Conservation (phyloP, 306 rosid species). For the Potentilla sterilis region DNA sequence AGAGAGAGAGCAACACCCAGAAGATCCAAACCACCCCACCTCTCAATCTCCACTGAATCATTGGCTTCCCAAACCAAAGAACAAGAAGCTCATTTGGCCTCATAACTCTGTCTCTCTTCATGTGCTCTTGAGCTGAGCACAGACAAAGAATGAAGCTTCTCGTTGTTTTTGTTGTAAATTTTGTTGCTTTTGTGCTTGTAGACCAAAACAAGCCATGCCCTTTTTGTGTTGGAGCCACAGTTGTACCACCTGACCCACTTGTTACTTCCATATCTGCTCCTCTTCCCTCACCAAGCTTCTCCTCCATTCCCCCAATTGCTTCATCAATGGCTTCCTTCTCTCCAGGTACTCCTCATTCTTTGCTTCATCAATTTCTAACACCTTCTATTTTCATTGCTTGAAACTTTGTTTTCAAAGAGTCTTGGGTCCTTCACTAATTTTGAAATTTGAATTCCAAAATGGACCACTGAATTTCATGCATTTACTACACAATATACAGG, state of each 20-base stretch:
- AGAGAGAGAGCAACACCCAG: slow-evolving; percentile 17
- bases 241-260: slow-evolving; percentile 28
- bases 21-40: slow-evolving; percentile 26
- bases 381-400: slow-evolving; percentile 11
- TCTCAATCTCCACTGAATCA: neutral
- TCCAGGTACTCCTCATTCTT: slow-evolving; percentile 46
- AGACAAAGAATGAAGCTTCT: slow-evolving; percentile 42
- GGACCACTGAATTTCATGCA: slow-evolving; percentile 13
- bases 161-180: slow-evolving; percentile 13
- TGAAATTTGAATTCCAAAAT: slow-evolving; percentile 43
- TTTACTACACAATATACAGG: slow-evolving; percentile 27
- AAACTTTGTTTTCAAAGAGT: slow-evolving; percentile 20
- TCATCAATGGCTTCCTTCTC: slow-evolving; percentile 57
- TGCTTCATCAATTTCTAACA: neutral
- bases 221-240: slow-evolving; percentile 44
- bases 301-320: slow-evolving; percentile 43
- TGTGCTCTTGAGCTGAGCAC: slow-evolving; percentile 32
- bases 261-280: slow-evolving; percentile 30
- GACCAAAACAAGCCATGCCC: slow-evolving; percentile 35
- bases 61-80: slow-evolving; percentile 13
- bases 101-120: slow-evolving; percentile 22
- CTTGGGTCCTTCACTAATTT: slow-evolving; percentile 19
- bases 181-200: slow-evolving; percentile 27
- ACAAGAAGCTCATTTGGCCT: neutral
- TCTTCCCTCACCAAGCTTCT: slow-evolving; percentile 37